Base-by-base conservation (phyloP, 1,139 yeast genomes). In the Hyphopichia burtonii region DNA sequence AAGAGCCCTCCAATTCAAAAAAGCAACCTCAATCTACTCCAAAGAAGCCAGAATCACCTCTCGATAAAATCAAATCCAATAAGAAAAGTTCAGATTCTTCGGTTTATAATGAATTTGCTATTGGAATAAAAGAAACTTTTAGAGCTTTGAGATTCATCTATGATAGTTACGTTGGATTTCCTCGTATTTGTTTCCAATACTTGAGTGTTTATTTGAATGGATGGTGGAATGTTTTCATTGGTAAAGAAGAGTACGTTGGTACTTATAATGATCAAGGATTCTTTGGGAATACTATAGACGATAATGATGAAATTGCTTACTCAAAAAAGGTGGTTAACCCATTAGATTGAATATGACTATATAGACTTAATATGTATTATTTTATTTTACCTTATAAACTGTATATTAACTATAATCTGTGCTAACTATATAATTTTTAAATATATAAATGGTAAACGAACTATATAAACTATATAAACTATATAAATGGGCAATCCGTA, bases 171-270 rank as follows among this genome's bases (percentile, higher is more conserved):
- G 56, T 74, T 41, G 74, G 82, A 37, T 77, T 93, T 51, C 98
- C 98, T 15, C 66, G 68, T 41, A 75, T 82, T 44, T 39, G 86
- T 2, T 80, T 78, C 65, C 73, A 76, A 40, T 50, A 80, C 41
- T 53, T 68, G 3, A 50, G 88, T 39, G 65, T 73, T 40, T 70
- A 79, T 47, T 44, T 79, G 35, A 77, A 75, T 49, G 65, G 71
- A 36, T 74, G 77, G 62, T 93, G 97, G 97, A 83, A 85, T 57
- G 59, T 59, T 23, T 87, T 89, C 56, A 74, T 88, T 47, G 96
- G 96, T 18, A 65, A 70, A n/a, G 59, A 56, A 16, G 46, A 47
- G 10, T 48, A 53, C 38, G 50, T 30, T 12, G 37, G 37, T 17
- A 11, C 20, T 14, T 27, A 36, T 25, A 32, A 31, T 11, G 42